These are phyloP conservation scores for Lasiodiplodia theobromae DNA, from an alignment of 2,329 filamentous ascomycete species.

Conservation along the genomic window DNA sequence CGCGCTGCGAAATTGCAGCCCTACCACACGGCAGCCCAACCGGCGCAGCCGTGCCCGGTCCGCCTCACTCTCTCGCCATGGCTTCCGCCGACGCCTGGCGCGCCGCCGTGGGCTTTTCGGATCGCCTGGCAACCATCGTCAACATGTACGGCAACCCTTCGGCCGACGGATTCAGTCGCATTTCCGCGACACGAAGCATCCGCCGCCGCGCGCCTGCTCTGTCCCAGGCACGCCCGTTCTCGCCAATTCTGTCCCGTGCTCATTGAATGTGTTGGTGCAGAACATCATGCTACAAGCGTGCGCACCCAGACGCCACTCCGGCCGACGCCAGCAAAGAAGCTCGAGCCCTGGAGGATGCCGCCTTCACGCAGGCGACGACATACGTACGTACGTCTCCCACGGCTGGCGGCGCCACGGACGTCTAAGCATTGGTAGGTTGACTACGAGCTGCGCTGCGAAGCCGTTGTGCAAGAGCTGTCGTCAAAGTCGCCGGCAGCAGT, in stretches of 20 bases:
- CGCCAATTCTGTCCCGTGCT: neutral
- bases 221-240: neutral
- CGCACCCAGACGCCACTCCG: slow-evolving; percentile 53
- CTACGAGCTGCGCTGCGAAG: slow-evolving; percentile 40
- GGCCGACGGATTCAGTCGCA: slow-evolving; percentile 9
- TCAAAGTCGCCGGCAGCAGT: neutral
- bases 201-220: neutral
- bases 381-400: slow-evolving; percentile 62
- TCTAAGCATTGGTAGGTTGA: slow-evolving; percentile 43
- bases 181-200: slow-evolving; percentile 15
- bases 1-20: slow-evolving; percentile 26
- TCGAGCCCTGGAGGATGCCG: slow-evolving; percentile 70
- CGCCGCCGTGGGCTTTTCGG: slow-evolving; percentile 51
- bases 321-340: slow-evolving; percentile 64
- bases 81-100: slow-evolving; percentile 44
- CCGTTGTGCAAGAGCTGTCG: slow-evolving; percentile 18
- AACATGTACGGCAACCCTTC: slow-evolving; percentile 52
- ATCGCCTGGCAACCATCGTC: slow-evolving; percentile 52
- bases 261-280: slow-evolving; percentile 41
- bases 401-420: slow-evolving; percentile 6
- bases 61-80: slow-evolving; percentile 18
- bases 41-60: neutral
- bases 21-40: slow-evolving; percentile 22
- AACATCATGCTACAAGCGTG: slow-evolving; percentile 56
- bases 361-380: slow-evolving; percentile 65